Evolutionary conservation across 257 asterid species (phyloP), one percentile per base, ranked within the genome.

Genomic region (Nicotiana tomentosiformis): DNA sequence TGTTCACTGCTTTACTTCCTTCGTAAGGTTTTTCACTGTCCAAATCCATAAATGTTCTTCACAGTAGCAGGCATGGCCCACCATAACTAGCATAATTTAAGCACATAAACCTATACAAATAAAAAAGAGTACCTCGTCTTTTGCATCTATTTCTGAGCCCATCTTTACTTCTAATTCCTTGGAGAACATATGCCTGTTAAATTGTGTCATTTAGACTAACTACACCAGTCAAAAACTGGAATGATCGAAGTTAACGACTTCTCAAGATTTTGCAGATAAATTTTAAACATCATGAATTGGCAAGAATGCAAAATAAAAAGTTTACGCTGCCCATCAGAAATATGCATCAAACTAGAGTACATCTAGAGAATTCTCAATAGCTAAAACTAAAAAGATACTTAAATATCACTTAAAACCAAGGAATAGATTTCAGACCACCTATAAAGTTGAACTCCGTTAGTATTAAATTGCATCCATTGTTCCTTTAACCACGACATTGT

Each of bases 371-470:
- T 35, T 61, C 32, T 26, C 67, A 60, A 35, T 60, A 60, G 20
- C 67, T 57, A 60, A 78, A 32, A 64, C 72, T 37, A 20, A 14
- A 43, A 43, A n/a, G 58, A 70, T 20, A 37, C 20, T 46, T 20
- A 66, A 11, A 23, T 29, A n/a, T 78, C 68, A 17, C 5, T 55
- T 57, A 78, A 64, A 8, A 10, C 17, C 15, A 20, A 60, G 72
- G 78, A 70, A 11, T 70, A 70, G 78, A 70, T 70, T 56, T 60
- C 78, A 43, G 14, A 43, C 78, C 60, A 12, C 78, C 78, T 70
- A 26, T 70, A 70, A 69, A 69, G 57, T 69, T 10, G 55, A 69
- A n/a, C 33, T 69, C 20, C 39, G 57, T 39, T 69, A 69, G 43
- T 37, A 37, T 56, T 69, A 69, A 70, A 12, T 43, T 70, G 78